Evolutionary conservation across 805 yeast genomes (phyloP), one percentile per base, ranked within the genome.

Genomic region (Novakomyces olei): DNA sequence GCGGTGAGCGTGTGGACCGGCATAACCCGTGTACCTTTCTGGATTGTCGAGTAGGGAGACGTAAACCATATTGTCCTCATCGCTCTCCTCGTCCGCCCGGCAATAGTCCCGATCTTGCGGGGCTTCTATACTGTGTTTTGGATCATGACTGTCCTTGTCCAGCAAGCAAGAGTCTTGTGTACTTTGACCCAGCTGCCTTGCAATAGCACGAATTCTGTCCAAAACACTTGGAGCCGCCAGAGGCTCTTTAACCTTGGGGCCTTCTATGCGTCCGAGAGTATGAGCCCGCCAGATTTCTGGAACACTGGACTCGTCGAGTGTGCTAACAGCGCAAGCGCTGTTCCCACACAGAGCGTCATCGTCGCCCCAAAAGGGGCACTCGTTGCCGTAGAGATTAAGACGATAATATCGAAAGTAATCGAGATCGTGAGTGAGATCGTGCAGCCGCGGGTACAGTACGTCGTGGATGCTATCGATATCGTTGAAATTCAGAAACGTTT

Each of bases 11-110:
- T 88, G 93, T 32, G 72, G 69, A 19, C 98, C 98, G 20, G 81
- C 76, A 47, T 88, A 88, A 0, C 98, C 98, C 0, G 98, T 91
- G 56, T 78, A 88, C 45, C 96, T 62, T 53, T 88, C 99, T 1
- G 93, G 94, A 47, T 91, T 91, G 34, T 76, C 78, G 15, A 73
- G 60, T 36, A 88, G 62, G 45, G 83, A 80, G 19, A 88, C 92
- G 44, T 74, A 73, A 1, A 80, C 94, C 8, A 61, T 61, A 1
- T 47, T 47, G 5, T 46, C 44, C 3, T 43, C 48, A 22, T 30
- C 27, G 15, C 51, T 37, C 15, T 34, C 42, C 40, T 51, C 58
- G 36, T 58, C 63, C 30, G 58, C 63, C 29, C 52, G 48, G 37
- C 63, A 58, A 38, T 58, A 58, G 43, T 45, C 49, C 15, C 31